Evolutionary conservation across 768 basidiomycete species (phyloP).

Genomic region (Termitomyces sp.): DNA sequence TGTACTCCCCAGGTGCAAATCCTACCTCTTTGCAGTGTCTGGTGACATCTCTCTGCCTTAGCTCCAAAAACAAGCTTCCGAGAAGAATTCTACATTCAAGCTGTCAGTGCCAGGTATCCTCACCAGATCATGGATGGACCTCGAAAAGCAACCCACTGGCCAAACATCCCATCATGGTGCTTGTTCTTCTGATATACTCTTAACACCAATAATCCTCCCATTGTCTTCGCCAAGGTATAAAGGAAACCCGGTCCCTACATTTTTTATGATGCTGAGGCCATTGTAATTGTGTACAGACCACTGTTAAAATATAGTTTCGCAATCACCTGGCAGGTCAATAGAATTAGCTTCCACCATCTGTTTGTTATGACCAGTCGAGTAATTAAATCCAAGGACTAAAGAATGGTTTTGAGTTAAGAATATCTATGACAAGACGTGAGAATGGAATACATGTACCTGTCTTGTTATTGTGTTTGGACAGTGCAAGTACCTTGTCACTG

Average conservation of each 20-base stretch:
- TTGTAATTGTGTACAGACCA: constrained; percentile 7
- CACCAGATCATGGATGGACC: neutral
- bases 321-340: neutral
- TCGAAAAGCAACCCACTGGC: constrained; percentile 8
- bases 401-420: neutral
- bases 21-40: constrained; percentile 3
- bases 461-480: constrained; percentile 3
- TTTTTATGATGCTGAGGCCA: constrained; percentile 5
- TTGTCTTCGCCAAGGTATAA: constrained; percentile 7
- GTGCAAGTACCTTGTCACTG: constrained; percentile 5
- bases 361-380: neutral
- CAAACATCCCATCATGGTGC: constrained; percentile 9
- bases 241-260: neutral
- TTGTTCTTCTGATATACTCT: constrained; percentile 4
- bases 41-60: neutral
- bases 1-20: constrained; percentile 8
- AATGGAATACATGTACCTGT: neutral
- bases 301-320: neutral
- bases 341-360: neutral
- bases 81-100: constrained; percentile 1
- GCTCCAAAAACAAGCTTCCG: constrained; percentile 5
- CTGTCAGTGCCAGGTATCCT: no score
- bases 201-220: constrained; percentile 2
- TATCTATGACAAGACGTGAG: neutral
- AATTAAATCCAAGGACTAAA: constrained; percentile 2